phyloP scores from a whole-genome alignment of 352 stramenopile genomes.

The Phytophthora pisi region DNA sequence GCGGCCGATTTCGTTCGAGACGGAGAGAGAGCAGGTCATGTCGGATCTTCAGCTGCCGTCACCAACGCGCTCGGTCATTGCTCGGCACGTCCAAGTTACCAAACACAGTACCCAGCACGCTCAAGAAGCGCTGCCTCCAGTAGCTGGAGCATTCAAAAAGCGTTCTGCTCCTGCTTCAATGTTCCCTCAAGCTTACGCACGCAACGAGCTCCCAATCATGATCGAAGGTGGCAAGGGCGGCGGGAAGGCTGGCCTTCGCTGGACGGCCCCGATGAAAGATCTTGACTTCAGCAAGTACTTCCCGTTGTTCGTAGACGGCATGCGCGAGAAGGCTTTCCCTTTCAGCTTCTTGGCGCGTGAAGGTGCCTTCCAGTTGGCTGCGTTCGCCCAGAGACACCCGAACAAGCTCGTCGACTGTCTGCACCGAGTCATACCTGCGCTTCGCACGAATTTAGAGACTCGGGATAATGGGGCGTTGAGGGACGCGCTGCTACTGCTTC shows the following conservation, averaged over 20 bases:
- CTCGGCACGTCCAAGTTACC: constrained; percentile 55
- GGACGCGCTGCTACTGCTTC: constrained; percentile 61
- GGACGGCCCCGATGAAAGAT: constrained; percentile 58
- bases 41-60: constrained; percentile 56
- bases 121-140: constrained; percentile 45
- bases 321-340: constrained; percentile 75
- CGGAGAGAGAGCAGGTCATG: constrained; percentile 58
- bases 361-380: constrained; percentile 83
- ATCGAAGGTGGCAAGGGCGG: constrained; percentile 58
- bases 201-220: constrained; percentile 75
- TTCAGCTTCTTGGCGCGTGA: constrained; percentile 85
- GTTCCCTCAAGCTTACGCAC: constrained; percentile 66
- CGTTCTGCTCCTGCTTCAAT: constrained; percentile 44
- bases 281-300: constrained; percentile 90
- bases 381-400: constrained; percentile 63
- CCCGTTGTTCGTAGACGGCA: constrained; percentile 92
- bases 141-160: constrained; percentile 66
- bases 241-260: constrained; percentile 47
- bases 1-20: constrained; percentile 49
- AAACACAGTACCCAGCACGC: constrained; percentile 46
- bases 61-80: constrained; percentile 60
- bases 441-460: constrained; percentile 79
- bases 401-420: constrained; percentile 73
- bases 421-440: constrained; percentile 62
- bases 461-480: constrained; percentile 57